These are phyloP conservation scores for Colletotrichum australisinense DNA, from an alignment of 2,329 filamentous ascomycete genomes.

Conservation along the genomic window DNA sequence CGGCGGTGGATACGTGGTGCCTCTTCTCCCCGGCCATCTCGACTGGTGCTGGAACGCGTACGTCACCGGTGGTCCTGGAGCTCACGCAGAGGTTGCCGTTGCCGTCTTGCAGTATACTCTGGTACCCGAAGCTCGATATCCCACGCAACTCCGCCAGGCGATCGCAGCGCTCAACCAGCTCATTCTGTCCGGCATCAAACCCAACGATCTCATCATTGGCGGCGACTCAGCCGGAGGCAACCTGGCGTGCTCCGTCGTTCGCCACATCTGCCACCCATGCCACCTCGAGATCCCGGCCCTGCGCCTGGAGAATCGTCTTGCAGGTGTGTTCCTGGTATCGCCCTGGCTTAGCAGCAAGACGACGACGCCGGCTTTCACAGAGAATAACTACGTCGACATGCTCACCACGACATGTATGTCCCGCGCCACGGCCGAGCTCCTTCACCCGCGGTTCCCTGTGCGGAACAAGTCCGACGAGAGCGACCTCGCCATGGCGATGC, in stretches of 20 bases:
- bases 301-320: constrained; percentile 41
- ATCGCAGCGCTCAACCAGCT: constrained; percentile 45
- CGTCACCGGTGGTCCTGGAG: constrained; percentile 29
- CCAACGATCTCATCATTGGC: constrained; percentile 47
- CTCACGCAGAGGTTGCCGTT: constrained; percentile 28
- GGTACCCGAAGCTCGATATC: constrained; percentile 30
- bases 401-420: constrained; percentile 38
- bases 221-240: constrained; percentile 52
- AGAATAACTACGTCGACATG: constrained; percentile 48
- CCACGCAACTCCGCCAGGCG: constrained; percentile 28
- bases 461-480: constrained; percentile 28
- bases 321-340: constrained; percentile 46
- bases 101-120: constrained; percentile 36
- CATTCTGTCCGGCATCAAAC: constrained; percentile 42
- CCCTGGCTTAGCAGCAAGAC: constrained; percentile 44
- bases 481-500: constrained; percentile 42
- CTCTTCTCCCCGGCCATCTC: constrained; percentile 38
- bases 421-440: background rate
- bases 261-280: constrained; percentile 46
- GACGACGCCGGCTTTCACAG: constrained; percentile 38
- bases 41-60: constrained; percentile 43
- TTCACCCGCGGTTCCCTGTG: constrained; percentile 30
- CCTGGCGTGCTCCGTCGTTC: constrained; percentile 45
- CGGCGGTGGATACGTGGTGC: constrained; percentile 44
- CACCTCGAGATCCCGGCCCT: constrained; percentile 39